A percentile compares a stretch with the other conserved stretches of the same genome.
Evolutionary conservation across 805 yeast species (phyloP).

Genomic region (Yarrowia porcina): DNA sequence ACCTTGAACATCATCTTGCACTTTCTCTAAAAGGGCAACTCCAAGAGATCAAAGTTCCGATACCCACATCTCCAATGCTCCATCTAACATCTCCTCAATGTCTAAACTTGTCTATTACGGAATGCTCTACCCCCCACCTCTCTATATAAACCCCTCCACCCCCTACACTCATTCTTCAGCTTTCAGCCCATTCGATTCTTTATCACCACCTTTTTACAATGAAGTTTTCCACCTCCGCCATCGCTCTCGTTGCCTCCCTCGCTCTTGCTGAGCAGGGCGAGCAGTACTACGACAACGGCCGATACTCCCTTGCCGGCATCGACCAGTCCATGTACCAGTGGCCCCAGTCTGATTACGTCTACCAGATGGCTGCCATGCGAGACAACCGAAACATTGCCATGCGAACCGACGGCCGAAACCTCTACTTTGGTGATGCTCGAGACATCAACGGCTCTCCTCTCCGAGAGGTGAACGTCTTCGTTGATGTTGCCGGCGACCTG

Average conservation of each 20-base stretch:
- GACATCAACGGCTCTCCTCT: conserved; percentile 12
- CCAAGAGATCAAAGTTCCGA: neutral
- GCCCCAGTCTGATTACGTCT: conserved; percentile 24
- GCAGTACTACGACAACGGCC: conserved; percentile 9
- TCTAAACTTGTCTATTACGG: neutral
- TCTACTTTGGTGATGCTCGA: conserved; percentile 13
- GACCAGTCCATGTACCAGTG: conserved; percentile 17
- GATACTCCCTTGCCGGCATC: neutral
- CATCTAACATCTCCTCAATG: neutral
- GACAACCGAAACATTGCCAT: conserved; percentile 10
- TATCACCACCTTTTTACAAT: conserved; percentile 8
- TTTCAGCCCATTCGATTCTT: conserved; percentile 13
- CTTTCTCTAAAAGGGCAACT: neutral
- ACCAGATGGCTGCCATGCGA: conserved; percentile 14
- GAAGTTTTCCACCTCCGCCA: conserved; percentile 13
- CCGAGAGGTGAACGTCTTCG: neutral
- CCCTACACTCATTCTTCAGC: neutral
- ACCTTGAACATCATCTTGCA: neutral
- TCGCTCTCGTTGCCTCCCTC: conserved; percentile 7
- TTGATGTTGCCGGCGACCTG: neutral
- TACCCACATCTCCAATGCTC: neutral
- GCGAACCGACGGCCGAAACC: conserved; percentile 18
- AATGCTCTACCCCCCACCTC: neutral
- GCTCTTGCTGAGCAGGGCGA: conserved; percentile 7
- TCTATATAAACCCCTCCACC: neutral